Percentiles rank a stretch among this genome's conserved stretches.
phyloP scores from a whole-genome alignment of 805 yeast genomes.

The Diddensiella transvaalensis region DNA sequence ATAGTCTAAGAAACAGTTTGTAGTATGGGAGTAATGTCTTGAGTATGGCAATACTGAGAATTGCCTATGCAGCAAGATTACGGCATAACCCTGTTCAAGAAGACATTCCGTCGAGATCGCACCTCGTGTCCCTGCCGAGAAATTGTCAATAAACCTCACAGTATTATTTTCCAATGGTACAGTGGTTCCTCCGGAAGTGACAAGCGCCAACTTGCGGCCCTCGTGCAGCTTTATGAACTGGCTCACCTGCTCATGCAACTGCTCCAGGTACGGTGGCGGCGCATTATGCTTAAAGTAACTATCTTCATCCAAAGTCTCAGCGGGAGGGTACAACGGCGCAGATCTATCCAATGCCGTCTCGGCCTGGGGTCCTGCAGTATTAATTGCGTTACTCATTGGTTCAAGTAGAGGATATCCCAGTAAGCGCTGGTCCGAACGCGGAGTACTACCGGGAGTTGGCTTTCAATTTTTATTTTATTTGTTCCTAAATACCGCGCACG shows the following conservation, averaged over 20 bases:
- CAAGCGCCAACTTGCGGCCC: constrained; percentile 60
- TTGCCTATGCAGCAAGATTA: constrained; percentile 87
- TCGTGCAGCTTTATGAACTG: constrained; percentile 60
- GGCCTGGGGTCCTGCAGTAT: constrained; percentile 69
- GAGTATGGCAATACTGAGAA: constrained; percentile 89
- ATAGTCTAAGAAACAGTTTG: constrained; percentile 81
- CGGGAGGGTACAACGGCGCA: constrained; percentile 75
- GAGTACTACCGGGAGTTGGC: too few species aligned
- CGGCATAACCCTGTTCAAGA: constrained; percentile 82
- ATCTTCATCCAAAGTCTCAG: constrained; percentile 64
- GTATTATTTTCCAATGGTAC: constrained; percentile 97
- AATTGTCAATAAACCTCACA: constrained; percentile 93
- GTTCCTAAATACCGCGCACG: too few species aligned
- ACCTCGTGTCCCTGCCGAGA: constrained; percentile 97
- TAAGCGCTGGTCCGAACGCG: too few species aligned
- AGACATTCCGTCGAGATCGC: constrained; percentile 94
- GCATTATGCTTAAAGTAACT: constrained; percentile 66
- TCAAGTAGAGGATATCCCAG: too few species aligned
- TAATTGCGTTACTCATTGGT: too few species aligned
- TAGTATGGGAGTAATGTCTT: constrained; percentile 79
- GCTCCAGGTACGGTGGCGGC: constrained; percentile 70
- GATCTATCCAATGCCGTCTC: constrained; percentile 74
- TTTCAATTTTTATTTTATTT: too few species aligned
- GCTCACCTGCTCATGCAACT: constrained; percentile 52
- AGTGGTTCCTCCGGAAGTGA: constrained; percentile 96